These are phyloP conservation scores for Russula emetica DNA, from an alignment of 768 basidiomycete species.

Conservation along the genomic window DNA sequence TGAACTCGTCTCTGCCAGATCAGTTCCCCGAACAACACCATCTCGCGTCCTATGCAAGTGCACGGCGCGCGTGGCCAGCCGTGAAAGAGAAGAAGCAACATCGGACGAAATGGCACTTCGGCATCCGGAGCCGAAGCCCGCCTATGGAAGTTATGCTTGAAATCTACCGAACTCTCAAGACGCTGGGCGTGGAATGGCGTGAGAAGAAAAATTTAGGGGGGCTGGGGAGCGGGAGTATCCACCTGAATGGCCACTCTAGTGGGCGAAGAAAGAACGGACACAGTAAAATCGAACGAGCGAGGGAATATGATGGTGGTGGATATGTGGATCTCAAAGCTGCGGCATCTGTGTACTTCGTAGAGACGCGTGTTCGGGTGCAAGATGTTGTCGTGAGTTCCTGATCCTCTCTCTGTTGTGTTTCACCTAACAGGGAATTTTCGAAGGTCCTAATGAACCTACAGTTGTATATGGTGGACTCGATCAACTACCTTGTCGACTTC, in stretches of 20 bases:
- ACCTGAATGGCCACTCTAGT: slow-evolving; percentile 9
- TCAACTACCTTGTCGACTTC: slow-evolving; percentile 97
- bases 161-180: slow-evolving; percentile 89
- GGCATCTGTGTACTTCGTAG: slow-evolving; percentile 85
- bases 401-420: slow-evolving; percentile 12
- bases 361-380: slow-evolving; percentile 84
- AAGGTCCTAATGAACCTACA: slow-evolving; percentile 97
- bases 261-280: slow-evolving; percentile 36
- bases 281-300: slow-evolving; percentile 56
- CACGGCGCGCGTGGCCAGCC: slow-evolving; percentile 40
- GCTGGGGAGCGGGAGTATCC: slow-evolving; percentile 48
- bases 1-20: slow-evolving; percentile 78
- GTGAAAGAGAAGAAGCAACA: slow-evolving; percentile 64
- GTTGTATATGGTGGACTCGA: slow-evolving; percentile 91
- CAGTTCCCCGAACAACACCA: slow-evolving; percentile 62
- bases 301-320: slow-evolving; percentile 55
- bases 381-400: slow-evolving; percentile 76
- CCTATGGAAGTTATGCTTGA: slow-evolving; percentile 99
- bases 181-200: slow-evolving; percentile 96
- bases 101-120: slow-evolving; percentile 95
- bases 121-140: slow-evolving; percentile 87
- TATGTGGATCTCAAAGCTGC: slow-evolving; percentile 60
- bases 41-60: slow-evolving; percentile 62
- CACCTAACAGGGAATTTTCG: slow-evolving; percentile 1
- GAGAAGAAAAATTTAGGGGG: slow-evolving; percentile 79